These are phyloP conservation scores for Dysphania ambrosioides DNA, from an alignment of 148 eudicot genomes.

Conservation along the genomic window DNA sequence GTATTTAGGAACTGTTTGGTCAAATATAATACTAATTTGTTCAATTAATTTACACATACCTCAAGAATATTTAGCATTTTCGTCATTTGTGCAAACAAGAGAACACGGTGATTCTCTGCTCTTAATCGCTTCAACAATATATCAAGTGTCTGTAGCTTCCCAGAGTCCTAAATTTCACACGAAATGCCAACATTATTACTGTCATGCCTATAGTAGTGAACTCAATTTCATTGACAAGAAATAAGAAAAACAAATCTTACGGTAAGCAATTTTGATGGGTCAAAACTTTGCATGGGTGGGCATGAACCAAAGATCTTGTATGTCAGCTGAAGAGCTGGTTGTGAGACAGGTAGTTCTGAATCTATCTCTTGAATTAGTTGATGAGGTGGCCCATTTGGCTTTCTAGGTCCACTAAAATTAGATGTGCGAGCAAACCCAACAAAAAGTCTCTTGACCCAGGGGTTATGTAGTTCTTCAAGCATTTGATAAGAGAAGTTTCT, in stretches of 20 bases:
- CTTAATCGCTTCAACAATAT: constrained; percentile 92
- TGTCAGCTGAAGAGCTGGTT: constrained; percentile 84
- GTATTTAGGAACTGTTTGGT: background rate
- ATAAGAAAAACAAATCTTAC: constrained; percentile 36
- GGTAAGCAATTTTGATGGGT: constrained; percentile 93
- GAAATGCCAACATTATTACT: constrained; percentile 23
- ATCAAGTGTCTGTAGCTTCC: constrained; percentile 96
- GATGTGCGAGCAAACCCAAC: constrained; percentile 96
- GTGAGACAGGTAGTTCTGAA: constrained; percentile 64
- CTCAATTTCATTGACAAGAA: background rate
- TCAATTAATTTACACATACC: constrained; percentile 40
- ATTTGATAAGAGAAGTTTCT: constrained; percentile 80
- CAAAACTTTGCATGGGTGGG: constrained; percentile 95
- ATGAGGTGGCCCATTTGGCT: constrained; percentile 62
- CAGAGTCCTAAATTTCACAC: constrained; percentile 65
- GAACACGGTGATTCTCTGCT: constrained; percentile 91
- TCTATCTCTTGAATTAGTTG: constrained; percentile 88
- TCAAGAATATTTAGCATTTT: constrained; percentile 97
- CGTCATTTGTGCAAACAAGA: constrained; percentile 97
- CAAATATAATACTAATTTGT: background rate
- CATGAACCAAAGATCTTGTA: constrained; percentile 83
- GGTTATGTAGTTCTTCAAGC: constrained; percentile 74
- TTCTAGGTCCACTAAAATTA: constrained; percentile 78
- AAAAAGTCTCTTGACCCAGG: constrained; percentile 88
- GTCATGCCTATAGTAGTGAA: background rate